Conservation (phyloP, 805 yeast species). For the Zygoascus tannicola region DNA sequence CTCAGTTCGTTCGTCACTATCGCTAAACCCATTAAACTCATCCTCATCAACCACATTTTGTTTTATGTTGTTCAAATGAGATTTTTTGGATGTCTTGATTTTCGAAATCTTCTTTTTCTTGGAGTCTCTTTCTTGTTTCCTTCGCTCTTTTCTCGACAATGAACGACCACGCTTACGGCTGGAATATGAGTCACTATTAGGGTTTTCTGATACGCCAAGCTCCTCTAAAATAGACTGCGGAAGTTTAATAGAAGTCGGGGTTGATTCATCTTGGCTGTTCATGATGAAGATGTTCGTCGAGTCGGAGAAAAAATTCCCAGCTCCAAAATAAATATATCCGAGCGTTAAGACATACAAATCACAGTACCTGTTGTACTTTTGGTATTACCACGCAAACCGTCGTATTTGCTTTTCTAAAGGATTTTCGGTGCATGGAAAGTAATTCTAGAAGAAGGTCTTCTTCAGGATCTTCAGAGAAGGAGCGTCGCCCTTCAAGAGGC, state of each 20-base stretch:
- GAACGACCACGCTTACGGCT: conserved; percentile 30
- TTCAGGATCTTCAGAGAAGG: not conserved
- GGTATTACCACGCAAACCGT: too few relatives aligned
- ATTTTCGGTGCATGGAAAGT: not conserved
- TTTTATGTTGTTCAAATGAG: conserved; percentile 15
- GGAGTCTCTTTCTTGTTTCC: conserved; percentile 8
- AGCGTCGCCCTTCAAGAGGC: not conserved
- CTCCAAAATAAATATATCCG: too few relatives aligned
- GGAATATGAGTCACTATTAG: conserved; percentile 20
- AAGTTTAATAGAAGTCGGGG: conserved; percentile 7
- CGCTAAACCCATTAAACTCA: not conserved
- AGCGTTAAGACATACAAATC: too few relatives aligned
- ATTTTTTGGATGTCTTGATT: conserved; percentile 11
- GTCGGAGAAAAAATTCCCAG: too few relatives aligned
- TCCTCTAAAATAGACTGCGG: conserved; percentile 13
- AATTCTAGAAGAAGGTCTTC: not conserved
- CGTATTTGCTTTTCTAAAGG: too few relatives aligned
- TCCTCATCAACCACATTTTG: not conserved
- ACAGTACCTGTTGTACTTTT: too few relatives aligned
- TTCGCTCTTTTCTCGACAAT: conserved; percentile 29
- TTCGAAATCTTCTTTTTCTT: conserved; percentile 4
- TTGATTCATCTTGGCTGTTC: not conserved
- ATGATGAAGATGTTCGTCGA: not conserved
- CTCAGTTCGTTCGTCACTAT: conserved; percentile 1
- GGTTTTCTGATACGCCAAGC: conserved; percentile 3